These are phyloP conservation scores for Stephania japonica DNA, from an alignment of 164 flowering plant species.

Conservation along the genomic window DNA sequence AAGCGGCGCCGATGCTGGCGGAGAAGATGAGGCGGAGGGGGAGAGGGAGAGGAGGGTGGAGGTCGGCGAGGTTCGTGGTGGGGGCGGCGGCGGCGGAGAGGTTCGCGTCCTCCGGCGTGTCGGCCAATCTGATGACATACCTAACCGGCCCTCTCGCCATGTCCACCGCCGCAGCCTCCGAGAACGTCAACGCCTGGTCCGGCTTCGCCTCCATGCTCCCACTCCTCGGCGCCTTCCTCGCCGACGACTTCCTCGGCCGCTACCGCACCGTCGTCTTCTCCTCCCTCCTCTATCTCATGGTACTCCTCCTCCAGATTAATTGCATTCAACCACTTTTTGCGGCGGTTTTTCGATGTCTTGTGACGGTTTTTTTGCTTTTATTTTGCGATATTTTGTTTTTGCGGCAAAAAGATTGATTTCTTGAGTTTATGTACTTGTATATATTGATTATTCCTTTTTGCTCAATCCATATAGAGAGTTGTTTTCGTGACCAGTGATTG, in stretches of 20 bases:
- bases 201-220: conserved; percentile 32
- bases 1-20: conserved; percentile 7
- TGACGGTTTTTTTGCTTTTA: too few species aligned
- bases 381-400: too few species aligned
- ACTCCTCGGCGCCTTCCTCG: conserved; percentile 11
- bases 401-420: too few species aligned
- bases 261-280: conserved; percentile 10
- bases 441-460: too few species aligned
- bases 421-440: too few species aligned
- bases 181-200: conserved; percentile 31
- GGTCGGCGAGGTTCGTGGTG: conserved; percentile 46
- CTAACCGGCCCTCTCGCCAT: conserved; percentile 42
- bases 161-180: conserved; percentile 31
- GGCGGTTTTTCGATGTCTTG: too few species aligned
- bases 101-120: conserved; percentile 42
- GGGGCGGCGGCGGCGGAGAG: conserved; percentile 55
- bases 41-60: conserved; percentile 53
- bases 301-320: neutral
- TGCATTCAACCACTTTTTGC: too few species aligned
- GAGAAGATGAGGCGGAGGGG: conserved; percentile 23
- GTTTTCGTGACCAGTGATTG: too few species aligned
- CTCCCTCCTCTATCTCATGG: conserved; percentile 9
- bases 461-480: too few species aligned
- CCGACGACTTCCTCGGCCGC: conserved; percentile 7
- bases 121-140: conserved; percentile 40